phyloP scores from a whole-genome alignment of 202 grass and related monocot species.

The Carex arenaria region DNA sequence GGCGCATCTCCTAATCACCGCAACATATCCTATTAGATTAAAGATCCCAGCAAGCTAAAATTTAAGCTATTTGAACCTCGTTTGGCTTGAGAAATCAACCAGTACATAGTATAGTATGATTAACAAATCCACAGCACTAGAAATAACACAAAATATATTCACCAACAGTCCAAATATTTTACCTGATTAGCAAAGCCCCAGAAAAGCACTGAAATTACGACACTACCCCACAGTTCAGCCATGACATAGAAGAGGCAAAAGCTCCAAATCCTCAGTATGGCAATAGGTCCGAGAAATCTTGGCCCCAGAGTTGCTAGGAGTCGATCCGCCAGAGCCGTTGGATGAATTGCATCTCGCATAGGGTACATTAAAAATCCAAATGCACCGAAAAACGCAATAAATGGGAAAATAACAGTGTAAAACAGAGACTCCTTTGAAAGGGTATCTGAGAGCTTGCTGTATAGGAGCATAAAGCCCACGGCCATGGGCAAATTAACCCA shows the following conservation, averaged over 20 bases:
- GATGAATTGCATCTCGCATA: constrained; percentile 71
- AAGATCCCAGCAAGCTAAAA: not conserved
- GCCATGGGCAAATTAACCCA: constrained; percentile 99
- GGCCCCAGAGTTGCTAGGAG: constrained; percentile 59
- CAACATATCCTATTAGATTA: not conserved
- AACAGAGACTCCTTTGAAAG: constrained; percentile 92
- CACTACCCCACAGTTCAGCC: constrained; percentile 95
- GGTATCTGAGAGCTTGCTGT: constrained; percentile 83
- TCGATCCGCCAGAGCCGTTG: constrained; percentile 65
- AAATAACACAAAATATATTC: not conserved
- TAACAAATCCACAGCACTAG: not conserved
- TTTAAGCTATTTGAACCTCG: not conserved
- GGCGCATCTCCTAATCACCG: not conserved
- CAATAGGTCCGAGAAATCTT: constrained; percentile 75
- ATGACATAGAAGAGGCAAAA: constrained; percentile 98
- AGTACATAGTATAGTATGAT: not conserved
- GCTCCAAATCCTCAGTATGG: constrained; percentile 94
- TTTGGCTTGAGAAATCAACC: not conserved
- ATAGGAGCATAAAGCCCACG: constrained; percentile 92
- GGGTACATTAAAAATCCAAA: constrained; percentile 87
- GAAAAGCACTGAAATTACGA: constrained; percentile 94
- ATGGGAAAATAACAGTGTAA: constrained; percentile 88
- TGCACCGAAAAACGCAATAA: constrained; percentile 87
- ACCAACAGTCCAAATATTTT: constrained; percentile 8
- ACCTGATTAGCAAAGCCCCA: constrained; percentile 98